phyloP scores from a whole-genome alignment of 148 eudicot genomes.

The Spergularia marina region DNA sequence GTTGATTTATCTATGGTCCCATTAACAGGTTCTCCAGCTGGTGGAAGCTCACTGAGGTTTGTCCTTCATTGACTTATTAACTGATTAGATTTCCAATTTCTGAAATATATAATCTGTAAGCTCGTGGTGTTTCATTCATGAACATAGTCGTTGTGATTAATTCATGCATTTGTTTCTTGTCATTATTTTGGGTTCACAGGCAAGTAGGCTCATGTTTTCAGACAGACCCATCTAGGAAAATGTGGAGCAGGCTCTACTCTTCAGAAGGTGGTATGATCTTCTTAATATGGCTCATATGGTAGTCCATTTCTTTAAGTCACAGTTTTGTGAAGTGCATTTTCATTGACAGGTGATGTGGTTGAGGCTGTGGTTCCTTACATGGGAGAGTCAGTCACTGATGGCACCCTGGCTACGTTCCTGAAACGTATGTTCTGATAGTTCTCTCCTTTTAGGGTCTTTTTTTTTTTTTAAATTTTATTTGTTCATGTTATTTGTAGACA shows the following conservation, averaged over 20 bases:
- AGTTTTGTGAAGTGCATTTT: slow-evolving; percentile 1
- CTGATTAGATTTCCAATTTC: neutral
- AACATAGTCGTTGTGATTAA: neutral
- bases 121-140: neutral
- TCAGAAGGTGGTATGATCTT: slow-evolving; percentile 53
- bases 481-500: too few species aligned
- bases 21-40: slow-evolving; percentile 26
- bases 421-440: slow-evolving; percentile 54
- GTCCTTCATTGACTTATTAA: neutral
- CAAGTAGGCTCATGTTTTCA: slow-evolving; percentile 38
- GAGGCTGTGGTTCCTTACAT: slow-evolving; percentile 93
- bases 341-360: slow-evolving; percentile 56
- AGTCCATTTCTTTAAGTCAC: slow-evolving; percentile 6
- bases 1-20: slow-evolving; percentile 13
- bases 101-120: neutral
- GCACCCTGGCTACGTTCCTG: slow-evolving; percentile 79
- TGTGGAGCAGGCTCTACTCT: slow-evolving; percentile 47
- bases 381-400: slow-evolving; percentile 97
- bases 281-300: neutral
- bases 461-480: neutral
- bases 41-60: slow-evolving; percentile 33
- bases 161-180: neutral
- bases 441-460: neutral
- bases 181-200: slow-evolving; percentile 35
- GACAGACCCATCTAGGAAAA: slow-evolving; percentile 29